phyloP scores from a whole-genome alignment of 2,329 filamentous ascomycete genomes.

The Geosmithia morbida region DNA sequence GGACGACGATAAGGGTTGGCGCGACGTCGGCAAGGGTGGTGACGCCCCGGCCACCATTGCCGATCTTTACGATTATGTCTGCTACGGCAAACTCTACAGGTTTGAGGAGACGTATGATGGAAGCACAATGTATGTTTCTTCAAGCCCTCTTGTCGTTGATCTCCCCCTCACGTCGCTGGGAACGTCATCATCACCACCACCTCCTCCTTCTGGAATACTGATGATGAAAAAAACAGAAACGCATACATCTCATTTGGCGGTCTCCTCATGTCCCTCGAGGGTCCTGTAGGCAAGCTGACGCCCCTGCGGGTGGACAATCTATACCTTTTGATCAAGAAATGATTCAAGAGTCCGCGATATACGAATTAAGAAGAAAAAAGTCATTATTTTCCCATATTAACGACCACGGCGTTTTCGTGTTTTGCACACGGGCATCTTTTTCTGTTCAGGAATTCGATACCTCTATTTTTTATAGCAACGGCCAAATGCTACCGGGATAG shows the following conservation, averaged over 20 bases:
- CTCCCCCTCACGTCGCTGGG: not conserved
- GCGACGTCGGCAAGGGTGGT: conserved; percentile 47
- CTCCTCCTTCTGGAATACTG: not conserved
- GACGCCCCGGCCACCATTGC: conserved; percentile 47
- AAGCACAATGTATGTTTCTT: conserved; percentile 57
- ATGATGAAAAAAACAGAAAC: conserved; percentile 49
- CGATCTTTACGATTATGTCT: conserved; percentile 79
- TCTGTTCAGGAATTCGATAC: not conserved
- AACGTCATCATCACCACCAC: not conserved
- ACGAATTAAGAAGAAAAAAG: not conserved
- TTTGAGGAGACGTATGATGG: conserved; percentile 70
- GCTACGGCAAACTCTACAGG: conserved; percentile 77
- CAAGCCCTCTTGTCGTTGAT: not conserved
- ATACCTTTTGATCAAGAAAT: conserved; percentile 92
- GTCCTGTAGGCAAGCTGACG: conserved; percentile 90
- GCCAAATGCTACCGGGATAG: no score
- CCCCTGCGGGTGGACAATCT: conserved; percentile 84
- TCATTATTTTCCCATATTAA: not conserved
- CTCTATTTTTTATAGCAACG: no score
- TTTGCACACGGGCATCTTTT: not conserved
- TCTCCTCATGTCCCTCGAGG: conserved; percentile 76
- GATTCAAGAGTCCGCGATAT: no score
- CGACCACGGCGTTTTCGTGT: not conserved
- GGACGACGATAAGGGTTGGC: conserved; percentile 67
- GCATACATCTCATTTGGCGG: conserved; percentile 92